Conservation (phyloP, 1,284 basidiomycete genomes). For the Fomitiporia mediterranea region DNA sequence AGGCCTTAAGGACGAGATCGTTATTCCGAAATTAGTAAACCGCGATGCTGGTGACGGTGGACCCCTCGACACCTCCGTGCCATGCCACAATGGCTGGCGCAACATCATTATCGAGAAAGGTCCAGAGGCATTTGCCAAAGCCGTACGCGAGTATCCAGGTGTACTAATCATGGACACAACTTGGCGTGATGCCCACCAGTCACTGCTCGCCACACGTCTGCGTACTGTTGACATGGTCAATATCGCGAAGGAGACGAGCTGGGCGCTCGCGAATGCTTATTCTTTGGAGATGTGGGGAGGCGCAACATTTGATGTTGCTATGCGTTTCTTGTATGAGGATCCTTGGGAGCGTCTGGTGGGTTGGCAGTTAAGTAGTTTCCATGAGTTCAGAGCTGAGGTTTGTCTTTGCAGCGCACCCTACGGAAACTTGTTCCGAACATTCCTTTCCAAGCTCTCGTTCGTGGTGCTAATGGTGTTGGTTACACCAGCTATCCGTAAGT, state of each 20-base stretch:
- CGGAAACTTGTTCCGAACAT: slow-evolving; percentile 98
- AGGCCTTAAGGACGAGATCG: slow-evolving; percentile 87
- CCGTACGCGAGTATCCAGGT: slow-evolving; percentile 94
- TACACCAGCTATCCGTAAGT: slow-evolving; percentile 97
- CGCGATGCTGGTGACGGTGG: slow-evolving; percentile 66
- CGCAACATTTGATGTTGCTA: slow-evolving; percentile 98
- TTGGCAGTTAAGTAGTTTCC: slow-evolving; percentile 20
- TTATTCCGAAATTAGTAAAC: slow-evolving; percentile 79
- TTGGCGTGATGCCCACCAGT: slow-evolving; percentile 99
- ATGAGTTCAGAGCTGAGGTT: not conserved
- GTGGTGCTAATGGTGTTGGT: slow-evolving; percentile 98
- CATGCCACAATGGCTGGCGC: slow-evolving; percentile 92
- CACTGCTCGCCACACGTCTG: slow-evolving; percentile 92
- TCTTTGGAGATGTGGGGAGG: slow-evolving; percentile 99
- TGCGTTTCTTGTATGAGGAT: slow-evolving; percentile 99
- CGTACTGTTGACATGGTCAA: slow-evolving; percentile 98
- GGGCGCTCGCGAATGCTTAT: slow-evolving; percentile 94
- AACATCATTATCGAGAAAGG: slow-evolving; percentile 99
- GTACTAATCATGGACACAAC: slow-evolving; percentile 97
- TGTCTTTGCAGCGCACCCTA: slow-evolving; percentile 65
- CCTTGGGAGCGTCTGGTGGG: slow-evolving; percentile 95
- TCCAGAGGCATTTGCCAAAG: slow-evolving; percentile 98
- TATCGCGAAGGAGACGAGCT: slow-evolving; percentile 97
- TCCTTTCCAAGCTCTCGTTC: slow-evolving; percentile 96
- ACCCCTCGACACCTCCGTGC: slow-evolving; percentile 75